phyloP scores from a whole-genome alignment of 2,329 filamentous ascomycete genomes.

The Verruconis gallopava region DNA sequence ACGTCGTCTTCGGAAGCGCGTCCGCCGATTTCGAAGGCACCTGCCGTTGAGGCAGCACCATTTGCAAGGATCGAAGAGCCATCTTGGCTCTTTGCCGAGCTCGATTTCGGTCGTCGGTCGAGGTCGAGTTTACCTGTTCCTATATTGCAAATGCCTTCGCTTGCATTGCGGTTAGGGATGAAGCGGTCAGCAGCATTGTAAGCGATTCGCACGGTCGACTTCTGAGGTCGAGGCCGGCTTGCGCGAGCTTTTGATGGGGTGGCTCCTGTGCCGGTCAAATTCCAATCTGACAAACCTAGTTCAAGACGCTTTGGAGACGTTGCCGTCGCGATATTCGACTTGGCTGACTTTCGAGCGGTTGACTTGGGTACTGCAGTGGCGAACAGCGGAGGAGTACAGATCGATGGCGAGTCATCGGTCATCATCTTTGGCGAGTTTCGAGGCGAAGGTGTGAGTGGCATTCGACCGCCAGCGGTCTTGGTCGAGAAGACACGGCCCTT shows the following conservation, averaged over 20 bases:
- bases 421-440: slow-evolving; percentile 33
- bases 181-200: slow-evolving; percentile 20
- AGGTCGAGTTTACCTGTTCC: slow-evolving; percentile 71
- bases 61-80: slow-evolving; percentile 60
- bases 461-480: slow-evolving; percentile 85
- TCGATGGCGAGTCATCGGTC: not conserved
- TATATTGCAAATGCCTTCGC: slow-evolving; percentile 72
- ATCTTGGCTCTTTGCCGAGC: slow-evolving; percentile 46
- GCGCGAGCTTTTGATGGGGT: slow-evolving; percentile 17
- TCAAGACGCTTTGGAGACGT: slow-evolving; percentile 78
- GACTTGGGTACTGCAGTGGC: slow-evolving; percentile 54
- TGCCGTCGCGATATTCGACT: slow-evolving; percentile 83
- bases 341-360: slow-evolving; percentile 63
- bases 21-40: slow-evolving; percentile 49
- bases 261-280: slow-evolving; percentile 69
- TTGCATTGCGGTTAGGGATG: slow-evolving; percentile 54
- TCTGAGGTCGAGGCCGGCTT: slow-evolving; percentile 23
- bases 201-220: slow-evolving; percentile 59
- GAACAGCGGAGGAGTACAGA: slow-evolving; percentile 44
- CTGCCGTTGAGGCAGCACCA: slow-evolving; percentile 28
- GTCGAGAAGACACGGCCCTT: slow-evolving; percentile 93
- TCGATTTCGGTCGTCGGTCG: slow-evolving; percentile 52
- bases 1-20: slow-evolving; percentile 58
- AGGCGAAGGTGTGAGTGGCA: slow-evolving; percentile 88
- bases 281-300: slow-evolving; percentile 84